Evolutionary conservation across 192 early-diverging fungal species (phyloP), one percentile per base, ranked within the genome.

Genomic region (Diversispora epigaea): DNA sequence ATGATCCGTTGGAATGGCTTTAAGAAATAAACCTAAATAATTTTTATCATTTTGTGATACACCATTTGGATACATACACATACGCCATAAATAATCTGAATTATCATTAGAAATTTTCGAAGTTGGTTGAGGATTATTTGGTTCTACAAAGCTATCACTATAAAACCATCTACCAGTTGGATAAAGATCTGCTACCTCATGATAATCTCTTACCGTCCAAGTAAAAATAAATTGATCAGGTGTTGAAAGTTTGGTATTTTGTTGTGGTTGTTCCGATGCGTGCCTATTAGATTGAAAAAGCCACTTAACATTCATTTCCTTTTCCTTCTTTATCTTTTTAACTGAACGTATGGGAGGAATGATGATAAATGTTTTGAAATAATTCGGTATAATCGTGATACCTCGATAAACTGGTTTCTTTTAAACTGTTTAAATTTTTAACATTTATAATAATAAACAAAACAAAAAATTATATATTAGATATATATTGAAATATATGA

Each of bases 81-180:
- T 64, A 44, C 62, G 25, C 62, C 62, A 64, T 43, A 64, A 43
- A 44, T 64, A 64, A 19, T 64, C 62, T 9, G 62, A 64, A 12
- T 32, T 44, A 43, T 64, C 62, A 64, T 44, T 44, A 12, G 39
- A 64, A 17, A 17, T 44, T n/a, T n/a, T 64, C 41, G 40, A 17
- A 54, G 12, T 54, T 45, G n/a, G 39, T 45, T 64, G 62, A 41
- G 25, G 41, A 14, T 64, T 14, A 64, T 41, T 64, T 43, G 62
- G 62, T 43, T 64, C 62, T 19, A 32, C 62, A 19, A 64, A 64
- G 43, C 62, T 64, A 43, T 64, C 62, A 64, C 62, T 64, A 43
- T 64, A 64, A 43, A 64, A 64, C 62, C 62, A 64, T 64, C 62
- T 64, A 44, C 62, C 62, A n/a, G 62, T 64, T 15, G 62, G 62